Conservation (phyloP, 495 filamentous ascomycete genomes). For the Podospora conica region DNA sequence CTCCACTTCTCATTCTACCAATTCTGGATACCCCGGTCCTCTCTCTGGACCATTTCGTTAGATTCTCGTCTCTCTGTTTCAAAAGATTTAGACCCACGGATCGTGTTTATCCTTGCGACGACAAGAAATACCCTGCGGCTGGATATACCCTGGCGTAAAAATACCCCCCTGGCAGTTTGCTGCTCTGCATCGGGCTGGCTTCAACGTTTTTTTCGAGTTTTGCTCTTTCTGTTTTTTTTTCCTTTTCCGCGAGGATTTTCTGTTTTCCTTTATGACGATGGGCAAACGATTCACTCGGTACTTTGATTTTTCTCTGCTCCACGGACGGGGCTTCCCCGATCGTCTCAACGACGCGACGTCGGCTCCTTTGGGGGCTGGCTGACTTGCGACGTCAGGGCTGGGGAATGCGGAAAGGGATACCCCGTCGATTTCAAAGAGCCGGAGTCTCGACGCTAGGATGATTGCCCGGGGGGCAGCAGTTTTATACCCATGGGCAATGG, state of each 20-base stretch:
- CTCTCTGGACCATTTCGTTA: slow-evolving; percentile 76
- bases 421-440: background rate
- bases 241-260: background rate
- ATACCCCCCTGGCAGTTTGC: slow-evolving; percentile 41
- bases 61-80: slow-evolving; percentile 40
- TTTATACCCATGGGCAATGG: background rate
- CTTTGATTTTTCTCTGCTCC: background rate
- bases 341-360: background rate
- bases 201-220: slow-evolving; percentile 10
- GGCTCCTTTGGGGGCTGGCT: background rate
- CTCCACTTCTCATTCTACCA: slow-evolving; percentile 85
- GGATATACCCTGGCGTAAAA: slow-evolving; percentile 53
- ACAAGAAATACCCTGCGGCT: slow-evolving; percentile 47
- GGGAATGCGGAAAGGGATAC: background rate
- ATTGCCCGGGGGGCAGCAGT: background rate
- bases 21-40: slow-evolving; percentile 88
- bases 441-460: background rate
- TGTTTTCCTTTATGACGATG: background rate
- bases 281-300: background rate
- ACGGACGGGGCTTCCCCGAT: background rate
- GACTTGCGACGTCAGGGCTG: background rate
- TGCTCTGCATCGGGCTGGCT: slow-evolving; percentile 57
- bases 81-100: slow-evolving; percentile 34
- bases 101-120: slow-evolving; percentile 26
- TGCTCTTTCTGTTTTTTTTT: slow-evolving; percentile 4